Evolutionary conservation across 345 rosid species (phyloP).

Genomic region (Eucalyptus tenuipes): DNA sequence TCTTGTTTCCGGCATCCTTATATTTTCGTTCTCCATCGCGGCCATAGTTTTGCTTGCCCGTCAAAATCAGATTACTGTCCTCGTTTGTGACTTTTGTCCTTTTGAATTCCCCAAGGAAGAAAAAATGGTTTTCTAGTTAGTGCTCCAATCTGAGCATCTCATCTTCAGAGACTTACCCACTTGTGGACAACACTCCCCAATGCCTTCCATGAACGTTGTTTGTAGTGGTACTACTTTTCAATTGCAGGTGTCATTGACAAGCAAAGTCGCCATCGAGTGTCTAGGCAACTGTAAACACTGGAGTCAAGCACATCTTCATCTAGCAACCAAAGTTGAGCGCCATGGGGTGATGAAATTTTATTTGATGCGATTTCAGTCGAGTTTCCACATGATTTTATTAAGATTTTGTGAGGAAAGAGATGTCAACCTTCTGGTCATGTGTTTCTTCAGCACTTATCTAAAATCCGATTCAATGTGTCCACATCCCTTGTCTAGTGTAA

Average conservation of each 20-base stretch:
- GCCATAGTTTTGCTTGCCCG: background rate
- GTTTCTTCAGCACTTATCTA: background rate
- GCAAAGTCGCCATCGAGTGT: background rate
- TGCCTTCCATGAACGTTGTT: background rate
- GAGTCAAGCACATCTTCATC: background rate
- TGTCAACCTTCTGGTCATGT: background rate
- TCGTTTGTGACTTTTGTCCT: background rate
- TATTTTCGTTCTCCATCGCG: background rate
- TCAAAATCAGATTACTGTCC: background rate
- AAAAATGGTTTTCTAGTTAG: background rate
- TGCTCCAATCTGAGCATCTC: background rate
- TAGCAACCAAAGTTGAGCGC: background rate
- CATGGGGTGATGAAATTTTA: background rate
- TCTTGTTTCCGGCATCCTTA: too few species aligned
- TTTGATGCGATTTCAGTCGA: background rate
- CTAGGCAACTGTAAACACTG: background rate
- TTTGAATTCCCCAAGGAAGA: background rate
- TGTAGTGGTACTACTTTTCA: background rate
- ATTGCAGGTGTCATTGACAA: background rate
- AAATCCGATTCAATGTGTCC: background rate
- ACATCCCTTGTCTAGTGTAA: background rate
- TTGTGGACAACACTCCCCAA: background rate
- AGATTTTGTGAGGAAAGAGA: background rate
- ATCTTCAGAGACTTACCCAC: background rate
- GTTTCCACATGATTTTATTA: background rate